Base-by-base conservation (phyloP, 2,329 filamentous ascomycete species). In the Colletotrichum sp. region DNA sequence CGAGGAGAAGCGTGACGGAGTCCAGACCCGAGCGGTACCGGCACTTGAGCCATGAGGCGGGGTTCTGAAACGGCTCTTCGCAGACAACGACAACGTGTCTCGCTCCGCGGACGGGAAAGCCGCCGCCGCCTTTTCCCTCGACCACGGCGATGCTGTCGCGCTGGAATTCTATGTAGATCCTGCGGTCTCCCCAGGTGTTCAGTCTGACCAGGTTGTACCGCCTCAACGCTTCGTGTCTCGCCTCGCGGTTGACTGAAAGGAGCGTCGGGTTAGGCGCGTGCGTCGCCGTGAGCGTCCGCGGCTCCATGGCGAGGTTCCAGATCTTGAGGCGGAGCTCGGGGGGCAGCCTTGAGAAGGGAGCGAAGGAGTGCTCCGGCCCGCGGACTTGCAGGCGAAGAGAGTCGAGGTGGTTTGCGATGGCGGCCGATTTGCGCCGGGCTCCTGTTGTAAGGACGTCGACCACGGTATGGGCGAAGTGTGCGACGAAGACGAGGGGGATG, bases 131-230 rank as follows among this genome's bases (percentile, higher is more conserved):
- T 14, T 75, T 75, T 16, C 73, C 73, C 36, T 75, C 73, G 56
- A 75, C 63, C 14, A 75, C 63, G 6, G 63, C 69, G 18, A 75
- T 73, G 63, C 43, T 59, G 28, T 75, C 73, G 32, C 26, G 59
- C 8, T 12, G 24, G 56, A 76, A 71, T 16, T 75, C 68, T 4
- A 71, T 69, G 38, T 71, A 75, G n/a, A 76, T 71, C 16, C 72
- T 21, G 48, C 75, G 69, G 30, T 76, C 73, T 5, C 75, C 73
- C 74, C 74, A 76, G 18, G 74, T 73, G n/a, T 74, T 76, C 7
- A 73, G 52, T 4, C 74, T 30, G 10, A 74, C 65, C 21, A 76
- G 55, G 10, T 52, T 69, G 18, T 74, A 74, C 28, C 65, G 24
- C 65, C 65, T 48, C 36, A 74, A 26, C 14, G 73, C 63, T 24